Base-by-base conservation (phyloP, 371 early-diverging fungal species). In the Rhizopus delemar region DNA sequence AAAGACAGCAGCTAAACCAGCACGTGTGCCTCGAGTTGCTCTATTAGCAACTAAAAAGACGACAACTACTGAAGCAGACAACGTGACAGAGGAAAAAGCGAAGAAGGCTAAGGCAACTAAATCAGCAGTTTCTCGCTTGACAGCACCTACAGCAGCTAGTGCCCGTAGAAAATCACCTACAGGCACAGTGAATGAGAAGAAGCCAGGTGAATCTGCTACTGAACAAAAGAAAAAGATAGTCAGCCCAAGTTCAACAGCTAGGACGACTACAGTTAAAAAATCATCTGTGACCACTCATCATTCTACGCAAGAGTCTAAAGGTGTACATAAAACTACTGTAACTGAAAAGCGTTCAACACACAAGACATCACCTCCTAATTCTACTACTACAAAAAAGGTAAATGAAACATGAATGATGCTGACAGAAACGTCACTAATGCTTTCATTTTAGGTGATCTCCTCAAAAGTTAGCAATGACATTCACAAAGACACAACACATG, bases 21-120 rank as follows among this genome's bases (percentile, higher is more conserved):
- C 62, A 31, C 63, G 65, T 35, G 65, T 62, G n/a, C 59, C 69
- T 49, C 64, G 72, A 32, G 67, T 64, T 45, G 62, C 69, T 15
- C 29, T 52, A 13, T 51, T 62, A 35, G 46, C 58, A 8, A 59
- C 46, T 51, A 63, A 48, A n/a, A 38, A 50, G 39, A 46, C 45
- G 49, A 59, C 34, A 39, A 39, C 34, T 32, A 8, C 50, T 39
- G 53, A 62, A 54, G 13, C 33, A 31, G 50, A 59, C 11, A 36
- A 56, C 29, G 12, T 12, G 45, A 49, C 57, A 41, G 57, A 61
- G 43, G 60, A 60, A 41, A 59, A 51, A 28, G 32, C 53, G 46
- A 60, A 60, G 43, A 65, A 65, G 45, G 31, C 41, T 5, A 51
- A 31, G 9, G 38, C 60, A 3, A 51, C 63, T 8, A 51, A 51